Conservation (phyloP, 148 eudicot species). For the Fallopia convolvulus region DNA sequence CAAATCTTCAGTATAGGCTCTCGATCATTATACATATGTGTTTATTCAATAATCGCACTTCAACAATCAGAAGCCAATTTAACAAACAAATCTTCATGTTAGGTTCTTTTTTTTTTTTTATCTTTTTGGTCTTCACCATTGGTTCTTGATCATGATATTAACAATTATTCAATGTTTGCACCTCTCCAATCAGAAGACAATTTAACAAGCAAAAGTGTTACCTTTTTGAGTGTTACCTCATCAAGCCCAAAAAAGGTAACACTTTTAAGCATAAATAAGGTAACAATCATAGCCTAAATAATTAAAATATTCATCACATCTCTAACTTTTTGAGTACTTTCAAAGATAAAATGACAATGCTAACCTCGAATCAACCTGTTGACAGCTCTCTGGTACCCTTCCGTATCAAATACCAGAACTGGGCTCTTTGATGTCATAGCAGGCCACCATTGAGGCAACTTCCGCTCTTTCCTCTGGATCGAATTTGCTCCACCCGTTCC, state of each 20-base stretch:
- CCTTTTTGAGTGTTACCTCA: too few species aligned
- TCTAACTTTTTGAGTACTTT: neutral
- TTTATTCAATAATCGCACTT: too few species aligned
- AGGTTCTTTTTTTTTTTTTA: neutral
- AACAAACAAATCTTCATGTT: neutral
- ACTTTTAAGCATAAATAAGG: neutral
- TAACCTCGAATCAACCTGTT: conserved; percentile 62
- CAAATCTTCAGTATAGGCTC: too few species aligned
- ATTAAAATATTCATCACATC: neutral
- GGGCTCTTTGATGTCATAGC: conserved; percentile 13
- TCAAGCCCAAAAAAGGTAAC: neutral
- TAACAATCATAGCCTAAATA: neutral
- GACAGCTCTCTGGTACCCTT: conserved; percentile 61
- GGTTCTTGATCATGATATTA: neutral
- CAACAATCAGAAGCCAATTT: too few species aligned
- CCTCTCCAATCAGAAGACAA: neutral
- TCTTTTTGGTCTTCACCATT: neutral
- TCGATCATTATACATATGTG: too few species aligned
- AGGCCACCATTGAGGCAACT: conserved; percentile 95
- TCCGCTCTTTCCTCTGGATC: conserved; percentile 22
- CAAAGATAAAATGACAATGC: conserved; percentile 5
- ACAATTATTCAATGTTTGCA: neutral
- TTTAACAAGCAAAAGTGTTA: conserved; percentile 4
- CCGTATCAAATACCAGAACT: conserved; percentile 20
- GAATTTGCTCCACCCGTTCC: conserved; percentile 16